Conservation (phyloP, 1,139 yeast genomes). For the Hemisphaericaspora subhashii region DNA sequence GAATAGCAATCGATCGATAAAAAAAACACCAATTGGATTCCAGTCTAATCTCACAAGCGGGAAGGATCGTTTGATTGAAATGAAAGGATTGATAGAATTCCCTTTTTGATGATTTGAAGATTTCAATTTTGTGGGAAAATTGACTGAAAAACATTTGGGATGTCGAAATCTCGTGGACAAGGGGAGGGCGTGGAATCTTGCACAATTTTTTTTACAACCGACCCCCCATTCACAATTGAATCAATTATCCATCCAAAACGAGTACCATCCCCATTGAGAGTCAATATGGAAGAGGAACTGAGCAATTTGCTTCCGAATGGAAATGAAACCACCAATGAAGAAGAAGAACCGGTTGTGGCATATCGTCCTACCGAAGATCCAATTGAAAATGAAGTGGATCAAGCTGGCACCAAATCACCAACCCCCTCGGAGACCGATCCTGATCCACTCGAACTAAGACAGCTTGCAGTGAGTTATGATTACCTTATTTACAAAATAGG, state of each 20-base stretch:
- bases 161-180: no score
- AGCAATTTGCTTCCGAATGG: not conserved
- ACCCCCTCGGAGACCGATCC: conserved; percentile 24
- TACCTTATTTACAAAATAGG: conserved; percentile 60
- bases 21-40: no score
- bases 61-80: no score
- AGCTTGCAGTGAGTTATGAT: conserved; percentile 60
- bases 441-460: conserved; percentile 65
- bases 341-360: not conserved
- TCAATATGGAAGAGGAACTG: not conserved
- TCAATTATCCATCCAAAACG: no score
- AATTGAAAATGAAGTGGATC: not conserved
- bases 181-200: conserved; percentile 1
- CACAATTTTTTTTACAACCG: no score
- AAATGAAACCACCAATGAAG: not conserved
- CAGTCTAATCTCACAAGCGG: not conserved
- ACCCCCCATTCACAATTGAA: no score
- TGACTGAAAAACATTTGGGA: no score
- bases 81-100: not conserved
- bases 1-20: not conserved
- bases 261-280: not conserved
- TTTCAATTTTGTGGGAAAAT: no score
- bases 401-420: no score
- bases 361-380: not conserved
- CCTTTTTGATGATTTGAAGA: not conserved